These are phyloP conservation scores for Trichoderma harzianum DNA, from an alignment of 2,329 filamentous ascomycete species.

Conservation along the genomic window DNA sequence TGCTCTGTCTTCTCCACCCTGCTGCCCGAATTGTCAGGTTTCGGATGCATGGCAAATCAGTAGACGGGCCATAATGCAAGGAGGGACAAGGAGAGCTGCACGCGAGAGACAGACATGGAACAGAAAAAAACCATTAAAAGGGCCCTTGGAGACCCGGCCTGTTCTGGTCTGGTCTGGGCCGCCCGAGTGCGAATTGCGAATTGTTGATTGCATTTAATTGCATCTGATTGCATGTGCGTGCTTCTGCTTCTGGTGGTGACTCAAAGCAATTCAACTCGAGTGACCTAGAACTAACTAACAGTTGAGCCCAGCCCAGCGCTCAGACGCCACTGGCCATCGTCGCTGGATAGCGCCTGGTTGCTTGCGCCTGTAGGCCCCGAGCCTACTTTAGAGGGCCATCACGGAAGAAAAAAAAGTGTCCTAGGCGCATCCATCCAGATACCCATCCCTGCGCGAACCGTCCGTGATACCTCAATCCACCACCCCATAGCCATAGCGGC, in stretches of 20 bases:
- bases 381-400: constrained; percentile 16
- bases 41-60: constrained; percentile 9
- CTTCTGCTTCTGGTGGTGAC: neutral
- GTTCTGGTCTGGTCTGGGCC: neutral
- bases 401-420: constrained; percentile 19
- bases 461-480: constrained; percentile 2
- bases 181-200: neutral
- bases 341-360: constrained; percentile 8
- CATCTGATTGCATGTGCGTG: neutral
- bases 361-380: too few species aligned
- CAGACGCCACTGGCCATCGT: neutral
- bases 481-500: neutral
- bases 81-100: neutral
- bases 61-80: constrained; percentile 10
- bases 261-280: neutral
- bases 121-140: neutral
- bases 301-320: neutral
- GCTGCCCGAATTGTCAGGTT: constrained; percentile 2
- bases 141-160: neutral
- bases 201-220: neutral
- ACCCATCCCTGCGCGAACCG: constrained; percentile 10
- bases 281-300: neutral
- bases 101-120: neutral
- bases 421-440: constrained; percentile 15
- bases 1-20: neutral